Evolutionary conservation across 2,329 filamentous ascomycete genomes (phyloP).

Genomic region (Domatiomyces catenatus): DNA sequence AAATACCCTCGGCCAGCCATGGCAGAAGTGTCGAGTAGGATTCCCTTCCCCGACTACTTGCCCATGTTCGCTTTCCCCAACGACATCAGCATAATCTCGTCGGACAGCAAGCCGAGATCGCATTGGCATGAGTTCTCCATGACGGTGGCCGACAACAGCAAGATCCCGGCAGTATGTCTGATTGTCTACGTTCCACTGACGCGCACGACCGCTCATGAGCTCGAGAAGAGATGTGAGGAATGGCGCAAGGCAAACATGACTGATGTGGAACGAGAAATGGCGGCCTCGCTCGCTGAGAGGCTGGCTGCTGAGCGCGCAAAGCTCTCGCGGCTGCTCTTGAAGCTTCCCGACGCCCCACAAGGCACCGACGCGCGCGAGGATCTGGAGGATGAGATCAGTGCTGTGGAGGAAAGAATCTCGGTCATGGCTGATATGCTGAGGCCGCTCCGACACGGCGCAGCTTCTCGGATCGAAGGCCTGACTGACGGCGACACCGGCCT

Average conservation of each 20-base stretch:
- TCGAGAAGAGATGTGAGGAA: slow-evolving; percentile 59
- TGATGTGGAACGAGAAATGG: slow-evolving; percentile 88
- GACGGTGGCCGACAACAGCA: slow-evolving; percentile 84
- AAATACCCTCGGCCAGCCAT: slow-evolving; percentile 77
- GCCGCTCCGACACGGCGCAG: slow-evolving; percentile 81
- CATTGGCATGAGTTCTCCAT: slow-evolving; percentile 99
- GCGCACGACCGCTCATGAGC: slow-evolving; percentile 61
- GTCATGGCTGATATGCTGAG: slow-evolving; percentile 93
- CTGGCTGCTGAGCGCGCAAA: slow-evolving; percentile 78
- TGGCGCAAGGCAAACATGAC: slow-evolving; percentile 92
- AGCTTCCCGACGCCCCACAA: slow-evolving; percentile 63
- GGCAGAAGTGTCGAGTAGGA: slow-evolving; percentile 60
- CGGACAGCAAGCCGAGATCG: slow-evolving; percentile 82
- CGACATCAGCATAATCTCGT: slow-evolving; percentile 91
- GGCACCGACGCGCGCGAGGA: slow-evolving; percentile 67
- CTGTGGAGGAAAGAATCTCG: slow-evolving; percentile 90
- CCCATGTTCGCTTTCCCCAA: slow-evolving; percentile 99
- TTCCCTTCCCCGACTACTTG: slow-evolving; percentile 88
- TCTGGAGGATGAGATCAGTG: slow-evolving; percentile 85
- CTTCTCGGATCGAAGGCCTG: slow-evolving; percentile 90
- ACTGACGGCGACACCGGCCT: slow-evolving; percentile 90
- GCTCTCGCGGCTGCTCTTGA: slow-evolving; percentile 70
- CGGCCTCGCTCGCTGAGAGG: slow-evolving; percentile 76
- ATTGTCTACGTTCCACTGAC: slow-evolving; percentile 87
- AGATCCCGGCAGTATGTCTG: slow-evolving; percentile 79